phyloP scores from a whole-genome alignment of 2,329 filamentous ascomycete species.

The Knoxdaviesia proteae region DNA sequence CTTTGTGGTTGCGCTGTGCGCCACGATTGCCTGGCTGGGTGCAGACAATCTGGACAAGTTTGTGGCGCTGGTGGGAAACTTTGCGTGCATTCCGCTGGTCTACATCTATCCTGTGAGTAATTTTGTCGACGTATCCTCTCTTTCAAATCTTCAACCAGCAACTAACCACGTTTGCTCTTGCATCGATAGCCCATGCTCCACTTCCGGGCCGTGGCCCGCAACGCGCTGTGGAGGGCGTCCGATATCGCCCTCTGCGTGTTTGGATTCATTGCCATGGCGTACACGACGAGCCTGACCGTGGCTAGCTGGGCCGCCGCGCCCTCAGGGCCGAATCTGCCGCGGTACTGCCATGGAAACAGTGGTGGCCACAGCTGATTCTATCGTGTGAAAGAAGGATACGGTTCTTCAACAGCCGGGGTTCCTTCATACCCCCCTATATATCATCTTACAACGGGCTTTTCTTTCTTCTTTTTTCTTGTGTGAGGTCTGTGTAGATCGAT shows the following conservation, averaged over 20 bases:
- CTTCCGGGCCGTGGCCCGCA: slow-evolving; percentile 57
- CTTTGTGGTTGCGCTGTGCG: slow-evolving; percentile 72
- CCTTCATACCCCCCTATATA: too few relatives aligned
- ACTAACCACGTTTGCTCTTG: slow-evolving; percentile 7
- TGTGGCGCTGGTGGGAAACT: slow-evolving; percentile 86
- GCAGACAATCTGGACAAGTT: slow-evolving; percentile 94
- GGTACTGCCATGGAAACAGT: slow-evolving; percentile 28
- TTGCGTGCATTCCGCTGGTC: slow-evolving; percentile 90
- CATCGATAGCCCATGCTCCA: slow-evolving; percentile 65
- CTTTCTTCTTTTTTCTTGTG: too few relatives aligned
- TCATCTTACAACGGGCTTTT: too few relatives aligned
- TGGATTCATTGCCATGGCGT: slow-evolving; percentile 71
- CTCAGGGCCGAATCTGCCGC: slow-evolving; percentile 20
- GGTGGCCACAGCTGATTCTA: too few relatives aligned
- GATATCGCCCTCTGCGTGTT: slow-evolving; percentile 66
- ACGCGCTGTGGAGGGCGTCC: slow-evolving; percentile 40
- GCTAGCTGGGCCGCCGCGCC: slow-evolving; percentile 58
- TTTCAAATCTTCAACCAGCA: neutral
- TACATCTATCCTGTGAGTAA: slow-evolving; percentile 87
- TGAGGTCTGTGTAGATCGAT: too few relatives aligned
- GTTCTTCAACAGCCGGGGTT: too few relatives aligned
- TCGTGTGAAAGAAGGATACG: too few relatives aligned
- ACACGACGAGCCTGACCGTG: slow-evolving; percentile 74
- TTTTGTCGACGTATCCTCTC: slow-evolving; percentile 1
- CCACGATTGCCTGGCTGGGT: slow-evolving; percentile 74